Percentiles rank a stretch among this genome's conserved stretches.
Evolutionary conservation across 768 basidiomycete genomes (phyloP).

Genomic region (Tricholoma flavovirens): DNA sequence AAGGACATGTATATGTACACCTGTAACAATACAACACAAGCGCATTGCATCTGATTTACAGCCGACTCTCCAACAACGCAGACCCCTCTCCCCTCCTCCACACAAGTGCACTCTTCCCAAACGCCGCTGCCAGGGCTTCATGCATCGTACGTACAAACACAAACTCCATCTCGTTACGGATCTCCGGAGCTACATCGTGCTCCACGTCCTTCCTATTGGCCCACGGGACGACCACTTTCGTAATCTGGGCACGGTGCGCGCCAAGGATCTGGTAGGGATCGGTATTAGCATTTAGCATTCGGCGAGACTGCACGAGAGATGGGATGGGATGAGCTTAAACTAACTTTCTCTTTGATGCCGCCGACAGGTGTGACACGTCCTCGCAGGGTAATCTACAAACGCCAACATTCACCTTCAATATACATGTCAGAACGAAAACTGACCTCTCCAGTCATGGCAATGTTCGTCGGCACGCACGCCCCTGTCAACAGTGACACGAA

Average conservation of each 20-base stretch:
- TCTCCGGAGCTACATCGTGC: slow-evolving; percentile 72
- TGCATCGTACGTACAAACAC: slow-evolving; percentile 74
- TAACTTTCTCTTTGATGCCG: slow-evolving; percentile 82
- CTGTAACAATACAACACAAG: no score
- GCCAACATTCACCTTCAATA: not conserved
- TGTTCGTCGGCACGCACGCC: slow-evolving; percentile 59
- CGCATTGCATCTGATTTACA: no score
- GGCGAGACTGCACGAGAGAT: not conserved
- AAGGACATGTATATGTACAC: not conserved
- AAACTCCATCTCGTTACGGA: slow-evolving; percentile 72
- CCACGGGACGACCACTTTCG: slow-evolving; percentile 78
- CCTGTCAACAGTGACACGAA: slow-evolving; percentile 82
- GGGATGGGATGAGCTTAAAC: not conserved
- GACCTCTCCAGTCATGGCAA: slow-evolving; percentile 91
- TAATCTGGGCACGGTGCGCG: slow-evolving; percentile 81
- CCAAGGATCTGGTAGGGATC: slow-evolving; percentile 53
- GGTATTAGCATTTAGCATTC: not conserved
- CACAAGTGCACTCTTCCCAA: slow-evolving; percentile 60
- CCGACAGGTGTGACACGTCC: slow-evolving; percentile 82
- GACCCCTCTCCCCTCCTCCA: slow-evolving; percentile 47
- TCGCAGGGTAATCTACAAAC: slow-evolving; percentile 65
- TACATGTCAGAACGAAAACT: slow-evolving; percentile 6
- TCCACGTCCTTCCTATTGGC: slow-evolving; percentile 85
- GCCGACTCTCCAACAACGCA: slow-evolving; percentile 30
- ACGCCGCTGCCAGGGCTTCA: slow-evolving; percentile 80